A percentile compares a stretch with the other conserved stretches of the same genome.
Evolutionary conservation across 2,329 filamentous ascomycete species (phyloP).

Genomic region (Aspergillus sp.): DNA sequence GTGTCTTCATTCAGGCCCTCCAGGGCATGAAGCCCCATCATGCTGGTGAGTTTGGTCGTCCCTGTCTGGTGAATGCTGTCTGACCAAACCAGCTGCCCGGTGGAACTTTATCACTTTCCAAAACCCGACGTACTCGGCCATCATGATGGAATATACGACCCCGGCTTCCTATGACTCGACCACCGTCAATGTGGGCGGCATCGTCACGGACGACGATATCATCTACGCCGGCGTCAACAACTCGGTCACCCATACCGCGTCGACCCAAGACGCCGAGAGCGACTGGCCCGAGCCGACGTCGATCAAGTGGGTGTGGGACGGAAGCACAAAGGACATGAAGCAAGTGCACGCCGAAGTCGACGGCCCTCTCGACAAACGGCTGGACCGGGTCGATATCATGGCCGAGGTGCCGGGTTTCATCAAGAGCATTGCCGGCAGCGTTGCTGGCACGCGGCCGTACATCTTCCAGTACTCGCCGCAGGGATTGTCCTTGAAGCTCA

Average conservation of each 20-base stretch:
- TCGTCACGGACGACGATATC: conserved; percentile 73
- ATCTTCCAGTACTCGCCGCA: conserved; percentile 84
- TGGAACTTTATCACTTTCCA: conserved; percentile 97
- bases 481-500: conserved; percentile 66
- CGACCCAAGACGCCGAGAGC: conserved; percentile 63
- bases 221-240: conserved; percentile 60
- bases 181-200: conserved; percentile 68
- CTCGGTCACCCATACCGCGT: conserved; percentile 58
- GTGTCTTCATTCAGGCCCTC: conserved; percentile 71
- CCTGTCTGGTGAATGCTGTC: conserved; percentile 2
- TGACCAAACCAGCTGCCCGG: conserved; percentile 48
- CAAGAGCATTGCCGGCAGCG: conserved; percentile 82
- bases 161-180: conserved; percentile 87
- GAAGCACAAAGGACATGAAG: conserved; percentile 67
- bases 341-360: conserved; percentile 60
- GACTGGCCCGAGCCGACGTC: conserved; percentile 81
- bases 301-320: conserved; percentile 68
- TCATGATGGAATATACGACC: conserved; percentile 94
- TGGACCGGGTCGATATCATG: conserved; percentile 91
- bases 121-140: conserved; percentile 71
- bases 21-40: conserved; percentile 99
- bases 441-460: conserved; percentile 88
- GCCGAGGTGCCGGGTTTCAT: conserved; percentile 91
- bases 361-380: conserved; percentile 56
- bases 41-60: conserved; percentile 48